Base-by-base conservation (phyloP, 192 early-diverging fungal genomes). In the Coemansia erecta region DNA sequence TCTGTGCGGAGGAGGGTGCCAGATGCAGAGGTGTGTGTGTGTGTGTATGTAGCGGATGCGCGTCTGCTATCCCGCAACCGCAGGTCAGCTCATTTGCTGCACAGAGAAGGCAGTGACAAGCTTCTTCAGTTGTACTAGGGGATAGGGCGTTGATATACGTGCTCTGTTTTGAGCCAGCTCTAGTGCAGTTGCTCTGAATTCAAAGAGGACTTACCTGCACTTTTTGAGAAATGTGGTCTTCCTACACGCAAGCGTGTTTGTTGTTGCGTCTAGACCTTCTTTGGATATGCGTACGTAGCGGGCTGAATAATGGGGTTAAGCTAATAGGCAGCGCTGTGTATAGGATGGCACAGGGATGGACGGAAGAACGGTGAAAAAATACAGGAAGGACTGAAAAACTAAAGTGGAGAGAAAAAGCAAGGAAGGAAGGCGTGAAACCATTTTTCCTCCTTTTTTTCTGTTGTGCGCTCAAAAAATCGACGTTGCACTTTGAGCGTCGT, bases 381-480 rank as follows among this genome's bases (percentile, higher is more conserved):
- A 51, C 49, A 51, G 24, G 24, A 51, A 14, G 24, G 3, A 21
- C 19, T 13, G 10, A 28, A 51, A 51, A 51, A 56, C 9, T 51
- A 31, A 26, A 51, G 49, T 15, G 49, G 49, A 28, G n/a, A 28
- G 49, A 51, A 51, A 51, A 26, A 49, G 21, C 0, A 11, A 51
- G 28, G n/a, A 31, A 31, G 26, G 49, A 51, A 28, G 26, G 18
- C 2, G 21, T 23, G 28, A 51, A 26, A 51, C 14, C 28, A 15
- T n/a, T 51, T 51, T 51, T 51, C 18, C 35, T 37, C 8, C 26
- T 51, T 28, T 51, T 51, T 48, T 21, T 48, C 11, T 22, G 44
- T 48, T 48, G 19, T 21, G 49, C 18, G 24, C 17, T 0, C 28
- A 23, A 23, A 48, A 23, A 48, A 23, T 18, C 18, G 19, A 23